phyloP scores from a whole-genome alignment of 2,329 filamentous ascomycete species.

The Nemania sp. region DNA sequence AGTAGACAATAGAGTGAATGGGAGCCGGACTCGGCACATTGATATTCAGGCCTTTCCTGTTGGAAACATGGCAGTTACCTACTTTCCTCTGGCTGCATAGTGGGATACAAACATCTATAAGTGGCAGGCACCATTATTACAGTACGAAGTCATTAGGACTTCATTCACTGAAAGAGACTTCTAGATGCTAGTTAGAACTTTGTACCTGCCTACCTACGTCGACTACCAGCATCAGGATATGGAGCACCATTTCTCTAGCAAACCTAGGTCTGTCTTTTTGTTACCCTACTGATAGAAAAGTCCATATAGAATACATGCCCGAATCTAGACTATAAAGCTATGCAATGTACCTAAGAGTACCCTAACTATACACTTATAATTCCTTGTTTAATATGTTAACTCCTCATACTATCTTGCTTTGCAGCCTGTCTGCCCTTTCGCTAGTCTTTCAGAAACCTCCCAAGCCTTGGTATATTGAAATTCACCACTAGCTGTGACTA shows the following conservation, averaged over 20 bases:
- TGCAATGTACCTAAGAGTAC: too few species aligned
- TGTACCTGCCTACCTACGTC: background rate
- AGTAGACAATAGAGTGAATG: background rate
- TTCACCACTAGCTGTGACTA: too few species aligned
- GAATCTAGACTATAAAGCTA: too few species aligned
- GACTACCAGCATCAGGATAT: background rate
- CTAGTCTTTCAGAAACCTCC: too few species aligned
- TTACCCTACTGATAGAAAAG: background rate
- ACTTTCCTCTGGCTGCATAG: background rate
- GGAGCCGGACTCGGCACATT: background rate
- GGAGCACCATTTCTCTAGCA: background rate
- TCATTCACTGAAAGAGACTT: background rate
- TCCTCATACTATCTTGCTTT: too few species aligned
- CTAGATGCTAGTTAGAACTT: background rate
- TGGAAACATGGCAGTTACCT: background rate
- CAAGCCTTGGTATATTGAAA: too few species aligned
- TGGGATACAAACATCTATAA: background rate
- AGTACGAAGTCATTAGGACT: background rate
- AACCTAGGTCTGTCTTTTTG: background rate
- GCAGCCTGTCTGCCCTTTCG: too few species aligned
- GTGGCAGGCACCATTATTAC: background rate
- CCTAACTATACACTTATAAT: too few species aligned
- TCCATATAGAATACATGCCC: background rate
- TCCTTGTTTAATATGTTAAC: too few species aligned
- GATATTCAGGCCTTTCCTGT: background rate